A percentile compares a stretch with the other conserved stretches of the same genome.
phyloP scores from a whole-genome alignment of 2,329 filamentous ascomycete genomes.

The Trichoderma sp. region DNA sequence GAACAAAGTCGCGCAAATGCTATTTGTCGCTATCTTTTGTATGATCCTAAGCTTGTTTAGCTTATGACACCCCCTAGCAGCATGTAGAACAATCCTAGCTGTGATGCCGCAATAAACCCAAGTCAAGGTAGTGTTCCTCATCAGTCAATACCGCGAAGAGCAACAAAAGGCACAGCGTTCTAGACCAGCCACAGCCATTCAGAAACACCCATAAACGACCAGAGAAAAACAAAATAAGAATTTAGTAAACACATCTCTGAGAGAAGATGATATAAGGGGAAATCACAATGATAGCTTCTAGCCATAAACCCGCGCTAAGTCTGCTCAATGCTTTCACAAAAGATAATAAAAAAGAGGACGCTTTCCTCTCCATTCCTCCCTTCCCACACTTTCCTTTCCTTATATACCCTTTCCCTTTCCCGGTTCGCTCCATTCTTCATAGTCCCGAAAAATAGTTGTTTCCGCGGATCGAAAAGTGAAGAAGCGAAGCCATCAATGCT shows the following conservation, averaged over 20 bases:
- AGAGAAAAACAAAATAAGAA: background rate
- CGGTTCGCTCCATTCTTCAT: background rate
- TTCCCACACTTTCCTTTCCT: background rate
- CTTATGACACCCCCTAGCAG: background rate
- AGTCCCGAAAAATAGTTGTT: background rate
- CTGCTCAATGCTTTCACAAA: constrained; percentile 14
- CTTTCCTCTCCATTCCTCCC: background rate
- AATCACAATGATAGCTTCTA: constrained; percentile 21
- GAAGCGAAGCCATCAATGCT: constrained; percentile 11
- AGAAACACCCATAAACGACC: background rate
- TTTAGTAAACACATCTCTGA: background rate
- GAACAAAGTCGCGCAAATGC: background rate
- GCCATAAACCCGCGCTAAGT: constrained; percentile 19
- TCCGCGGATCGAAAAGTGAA: constrained; percentile 9
- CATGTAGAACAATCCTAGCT: background rate
- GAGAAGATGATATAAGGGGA: background rate
- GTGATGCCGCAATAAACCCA: background rate
- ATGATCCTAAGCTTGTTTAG: background rate
- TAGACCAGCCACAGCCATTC: background rate
- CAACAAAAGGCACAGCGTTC: background rate
- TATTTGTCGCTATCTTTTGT: background rate
- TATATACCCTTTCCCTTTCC: background rate
- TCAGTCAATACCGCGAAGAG: background rate
- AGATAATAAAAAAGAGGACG: constrained; percentile 1
- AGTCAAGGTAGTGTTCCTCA: background rate